phyloP scores from a whole-genome alignment of 2,329 filamentous ascomycete genomes.

The Beauveria sp. region DNA sequence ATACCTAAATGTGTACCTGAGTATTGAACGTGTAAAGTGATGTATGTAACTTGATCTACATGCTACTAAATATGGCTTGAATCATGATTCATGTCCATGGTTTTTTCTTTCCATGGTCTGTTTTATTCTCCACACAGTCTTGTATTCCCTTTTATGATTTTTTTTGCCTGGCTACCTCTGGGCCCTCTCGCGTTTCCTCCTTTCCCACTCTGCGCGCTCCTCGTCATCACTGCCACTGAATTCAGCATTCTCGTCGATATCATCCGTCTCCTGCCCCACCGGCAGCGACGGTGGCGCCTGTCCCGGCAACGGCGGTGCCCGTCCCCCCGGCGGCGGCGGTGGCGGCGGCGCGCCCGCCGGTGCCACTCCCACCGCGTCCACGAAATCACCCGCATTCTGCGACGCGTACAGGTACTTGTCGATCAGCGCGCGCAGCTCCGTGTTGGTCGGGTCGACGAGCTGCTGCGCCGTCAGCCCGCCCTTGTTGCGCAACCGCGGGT shows the following conservation, averaged over 20 bases:
- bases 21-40: neutral
- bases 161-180: constrained; percentile 17
- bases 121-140: neutral
- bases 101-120: neutral
- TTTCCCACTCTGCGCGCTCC: constrained; percentile 54
- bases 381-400: constrained; percentile 52
- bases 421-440: constrained; percentile 53
- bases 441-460: constrained; percentile 65
- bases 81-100: constrained; percentile 1
- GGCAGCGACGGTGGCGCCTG: constrained; percentile 10
- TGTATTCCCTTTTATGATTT: neutral
- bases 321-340: constrained; percentile 14
- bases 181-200: constrained; percentile 36
- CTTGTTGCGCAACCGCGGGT: constrained; percentile 56
- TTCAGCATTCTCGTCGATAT: constrained; percentile 48
- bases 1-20: constrained; percentile 1
- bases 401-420: constrained; percentile 62
- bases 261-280: constrained; percentile 28
- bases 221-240: constrained; percentile 59
- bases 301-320: constrained; percentile 15
- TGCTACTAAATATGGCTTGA: neutral
- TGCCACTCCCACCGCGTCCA: constrained; percentile 26
- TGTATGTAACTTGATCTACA: neutral
- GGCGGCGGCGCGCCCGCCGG: constrained; percentile 8
- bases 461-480: constrained; percentile 64